A percentile compares a stretch with the other conserved stretches of the same genome.
phyloP scores from a whole-genome alignment of 164 flowering plant genomes.

The Stephania japonica region DNA sequence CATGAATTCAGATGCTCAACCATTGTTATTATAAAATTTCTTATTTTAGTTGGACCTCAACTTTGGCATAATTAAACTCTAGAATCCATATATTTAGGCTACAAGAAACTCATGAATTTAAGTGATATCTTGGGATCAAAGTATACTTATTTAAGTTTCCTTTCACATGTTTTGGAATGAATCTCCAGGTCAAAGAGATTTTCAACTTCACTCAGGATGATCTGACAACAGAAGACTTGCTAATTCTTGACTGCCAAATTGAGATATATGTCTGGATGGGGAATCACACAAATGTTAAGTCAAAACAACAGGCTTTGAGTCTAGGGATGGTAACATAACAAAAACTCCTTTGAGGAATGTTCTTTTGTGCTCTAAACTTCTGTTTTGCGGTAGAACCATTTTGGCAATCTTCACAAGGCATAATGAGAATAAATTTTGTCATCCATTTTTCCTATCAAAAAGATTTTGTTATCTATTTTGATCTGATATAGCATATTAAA shows the following conservation, averaged over 20 bases:
- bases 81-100: background rate
- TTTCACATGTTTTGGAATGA: slow-evolving; percentile 6
- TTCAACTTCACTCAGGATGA: slow-evolving; percentile 79
- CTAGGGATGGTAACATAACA: slow-evolving; percentile 43
- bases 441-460: background rate
- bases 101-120: background rate
- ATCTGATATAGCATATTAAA: too few species aligned
- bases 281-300: slow-evolving; percentile 33
- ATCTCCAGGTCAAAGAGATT: slow-evolving; percentile 67
- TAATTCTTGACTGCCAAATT: slow-evolving; percentile 54
- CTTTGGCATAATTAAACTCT: too few species aligned
- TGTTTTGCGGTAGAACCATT: background rate
- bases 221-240: slow-evolving; percentile 71
- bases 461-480: background rate
- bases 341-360: background rate
- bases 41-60: too few species aligned
- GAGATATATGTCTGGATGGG: slow-evolving; percentile 81
- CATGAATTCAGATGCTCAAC: background rate
- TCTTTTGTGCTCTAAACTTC: background rate
- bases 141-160: background rate
- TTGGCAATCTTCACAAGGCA: background rate
- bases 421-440: background rate
- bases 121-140: background rate
- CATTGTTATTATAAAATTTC: too few species aligned
- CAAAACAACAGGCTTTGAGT: slow-evolving; percentile 39